Base-by-base conservation (phyloP, 2,329 filamentous ascomycete species). In the Penicillium sclerotigenum region DNA sequence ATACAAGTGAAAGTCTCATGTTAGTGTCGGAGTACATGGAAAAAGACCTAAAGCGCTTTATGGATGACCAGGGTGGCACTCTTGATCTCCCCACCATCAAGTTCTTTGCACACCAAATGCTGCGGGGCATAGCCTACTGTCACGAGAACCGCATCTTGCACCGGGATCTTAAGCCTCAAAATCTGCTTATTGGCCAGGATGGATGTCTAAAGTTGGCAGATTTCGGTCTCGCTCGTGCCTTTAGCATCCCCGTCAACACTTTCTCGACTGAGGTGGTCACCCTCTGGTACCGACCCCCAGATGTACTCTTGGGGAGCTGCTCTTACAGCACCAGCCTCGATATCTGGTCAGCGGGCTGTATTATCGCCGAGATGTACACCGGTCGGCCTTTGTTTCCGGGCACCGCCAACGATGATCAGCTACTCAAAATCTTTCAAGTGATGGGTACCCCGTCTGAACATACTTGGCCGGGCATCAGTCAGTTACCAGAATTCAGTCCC, bases 311-410 rank as follows among this genome's bases (percentile, higher is more conserved):
- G 42, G 94, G 94, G 50, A 93, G 89, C 67, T 82, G 94, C 62
- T 97, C 92, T n/a, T 99, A 99, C 79, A 97, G 96, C 77, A 97
- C 94, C 16, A 95, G 90, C 76, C 97, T 99, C 73, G 94, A 99
- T 71, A 97, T 99, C 72, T 99, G 94, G 94, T 96, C 91, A 6
- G 93, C 93, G 5, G 94, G 94, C 52, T 97, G 94, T 75, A 99
- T 99, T 80, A 97, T 99, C 93, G 94, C 94, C 8, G 94, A 99
- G 77, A 97, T 99, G 91, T 97, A 94, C 75, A 97, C 93, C 0
- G 93, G 94, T 6, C 84, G 92, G n/a, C 94, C 94, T 0, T 83
- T 99, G 5, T 99, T 99, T 78, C 93, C 94, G 0, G 94, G 94
- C 55, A 97, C 93, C 2, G 96, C 93, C 34, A 97, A 99, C 72